phyloP scores from a whole-genome alignment of 345 rosid species.

The Eucalyptus brandiana region DNA sequence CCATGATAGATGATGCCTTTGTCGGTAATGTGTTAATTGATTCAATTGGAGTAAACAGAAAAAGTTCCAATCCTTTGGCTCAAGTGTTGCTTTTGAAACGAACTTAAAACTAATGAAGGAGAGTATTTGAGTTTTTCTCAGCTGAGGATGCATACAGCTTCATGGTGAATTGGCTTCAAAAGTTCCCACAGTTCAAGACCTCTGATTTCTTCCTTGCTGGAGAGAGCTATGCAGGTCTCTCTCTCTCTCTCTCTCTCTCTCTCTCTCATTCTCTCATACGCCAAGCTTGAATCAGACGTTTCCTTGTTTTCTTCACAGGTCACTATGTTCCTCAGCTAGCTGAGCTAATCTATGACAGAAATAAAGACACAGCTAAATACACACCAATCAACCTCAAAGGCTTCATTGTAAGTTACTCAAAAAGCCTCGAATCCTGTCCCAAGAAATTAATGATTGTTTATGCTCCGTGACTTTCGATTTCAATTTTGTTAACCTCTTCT shows the following conservation, averaged over 20 bases:
- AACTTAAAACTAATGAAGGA: background rate
- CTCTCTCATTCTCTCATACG: background rate
- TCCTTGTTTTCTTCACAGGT: constrained; percentile 11
- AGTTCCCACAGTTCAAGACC: constrained; percentile 20
- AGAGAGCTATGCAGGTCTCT: constrained; percentile 22
- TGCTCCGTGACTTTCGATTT: background rate
- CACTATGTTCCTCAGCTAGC: constrained; percentile 64
- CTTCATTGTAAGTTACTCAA: constrained; percentile 4
- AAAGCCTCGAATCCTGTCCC: background rate
- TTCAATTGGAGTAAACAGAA: background rate
- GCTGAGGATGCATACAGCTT: constrained; percentile 19
- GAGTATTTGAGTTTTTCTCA: background rate
- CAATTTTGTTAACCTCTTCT: background rate
- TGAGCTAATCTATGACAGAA: constrained; percentile 38
- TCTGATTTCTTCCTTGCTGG: constrained; percentile 20
- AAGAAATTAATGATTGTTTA: background rate
- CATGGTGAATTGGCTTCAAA: constrained; percentile 18
- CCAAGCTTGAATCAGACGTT: background rate
- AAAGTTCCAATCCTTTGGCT: background rate
- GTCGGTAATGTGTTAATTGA: constrained; percentile 19
- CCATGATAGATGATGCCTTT: constrained; percentile 31
- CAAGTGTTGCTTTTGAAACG: background rate
- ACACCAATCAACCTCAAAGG: constrained; percentile 18
- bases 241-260: background rate
- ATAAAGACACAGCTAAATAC: constrained; percentile 17